phyloP scores from a whole-genome alignment of 768 basidiomycete species.

The Auricularia heimuer region DNA sequence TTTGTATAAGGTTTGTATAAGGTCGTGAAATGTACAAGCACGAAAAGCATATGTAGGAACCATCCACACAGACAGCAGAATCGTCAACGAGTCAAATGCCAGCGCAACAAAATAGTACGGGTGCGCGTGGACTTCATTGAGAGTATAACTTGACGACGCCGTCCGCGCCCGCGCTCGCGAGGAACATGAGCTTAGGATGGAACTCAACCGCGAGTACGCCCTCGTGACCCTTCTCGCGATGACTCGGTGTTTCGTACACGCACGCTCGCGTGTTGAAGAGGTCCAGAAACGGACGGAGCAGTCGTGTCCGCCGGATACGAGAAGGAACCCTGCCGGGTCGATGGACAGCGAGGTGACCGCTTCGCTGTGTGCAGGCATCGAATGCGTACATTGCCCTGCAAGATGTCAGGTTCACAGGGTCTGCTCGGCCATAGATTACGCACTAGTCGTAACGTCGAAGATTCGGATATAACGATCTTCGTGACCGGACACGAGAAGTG shows the following conservation, averaged over 20 bases:
- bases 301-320: conserved; percentile 88
- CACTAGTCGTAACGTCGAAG: conserved; percentile 77
- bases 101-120: not conserved
- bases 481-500: conserved; percentile 79
- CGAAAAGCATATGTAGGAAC: not conserved
- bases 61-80: not conserved
- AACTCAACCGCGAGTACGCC: conserved; percentile 85
- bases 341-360: conserved; percentile 87
- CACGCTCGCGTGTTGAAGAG: conserved; percentile 69
- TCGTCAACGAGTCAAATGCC: not conserved
- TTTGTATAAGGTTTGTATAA: not conserved
- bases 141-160: conserved; percentile 88
- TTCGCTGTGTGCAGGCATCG: conserved; percentile 85
- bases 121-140: not conserved
- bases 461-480: conserved; percentile 91
- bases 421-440: conserved; percentile 13
- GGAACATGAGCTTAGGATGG: conserved; percentile 71
- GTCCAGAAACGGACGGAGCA: conserved; percentile 92
- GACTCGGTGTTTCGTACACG: conserved; percentile 80
- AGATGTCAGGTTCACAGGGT: not conserved
- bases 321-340: conserved; percentile 74
- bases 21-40: not conserved
- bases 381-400: conserved; percentile 76
- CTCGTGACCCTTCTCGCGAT: conserved; percentile 83
- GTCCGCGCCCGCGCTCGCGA: conserved; percentile 94